Base-by-base conservation (phyloP, 306 rosid genomes). In the Trifolium repens region DNA sequence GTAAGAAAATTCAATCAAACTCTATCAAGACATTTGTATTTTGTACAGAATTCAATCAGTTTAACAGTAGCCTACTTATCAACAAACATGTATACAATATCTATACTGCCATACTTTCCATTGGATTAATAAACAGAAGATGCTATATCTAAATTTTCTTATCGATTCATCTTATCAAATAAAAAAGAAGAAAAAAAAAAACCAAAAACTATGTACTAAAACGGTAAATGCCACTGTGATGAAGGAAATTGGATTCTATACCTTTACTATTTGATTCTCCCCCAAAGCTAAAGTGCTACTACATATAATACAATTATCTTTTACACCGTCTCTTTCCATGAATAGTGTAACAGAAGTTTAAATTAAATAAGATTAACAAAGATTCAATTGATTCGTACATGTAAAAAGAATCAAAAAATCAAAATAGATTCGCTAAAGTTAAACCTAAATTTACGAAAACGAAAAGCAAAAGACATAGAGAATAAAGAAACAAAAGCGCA, bases 391-490 rank as follows among this genome's bases (percentile, higher is more conserved):
- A 43, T 67, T 67, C 55, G 22, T 43, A 43, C 12, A 67, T 19
- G 54, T 10, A 43, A 40, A 64, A 16, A 17, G 11, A n/a, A n/a
- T n/a, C n/a, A n/a, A 15, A 14, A n/a, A 37, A n/a, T 2, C 7
- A 9, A n/a, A 8, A 63, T 37, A 57, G 27, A 24, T 40, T 53
- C 27, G 50, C 19, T 60, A 53, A 58, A 78, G 61, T 64, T 63
- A 47, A 65, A 84, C 81, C 81, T 65, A 78, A 77, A 78, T 70
- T 73, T 69, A 47, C 2, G 19, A 72, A 69, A 68, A 58, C 37
- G 64, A 58, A 58, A 24, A 32, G 6, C 35, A 32, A 32, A 32
- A 32, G 6, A 32, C 35, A 4, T 32, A 32, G 35, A 32, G 35
- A 32, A 32, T 32, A 77, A 52, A 59, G 24, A 72, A 67, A 66